A percentile compares a stretch with the other conserved stretches of the same genome.
Evolutionary conservation across 2,329 filamentous ascomycete genomes (phyloP).

Genomic region (Ophiocordyceps camponoti-rufipedis): DNA sequence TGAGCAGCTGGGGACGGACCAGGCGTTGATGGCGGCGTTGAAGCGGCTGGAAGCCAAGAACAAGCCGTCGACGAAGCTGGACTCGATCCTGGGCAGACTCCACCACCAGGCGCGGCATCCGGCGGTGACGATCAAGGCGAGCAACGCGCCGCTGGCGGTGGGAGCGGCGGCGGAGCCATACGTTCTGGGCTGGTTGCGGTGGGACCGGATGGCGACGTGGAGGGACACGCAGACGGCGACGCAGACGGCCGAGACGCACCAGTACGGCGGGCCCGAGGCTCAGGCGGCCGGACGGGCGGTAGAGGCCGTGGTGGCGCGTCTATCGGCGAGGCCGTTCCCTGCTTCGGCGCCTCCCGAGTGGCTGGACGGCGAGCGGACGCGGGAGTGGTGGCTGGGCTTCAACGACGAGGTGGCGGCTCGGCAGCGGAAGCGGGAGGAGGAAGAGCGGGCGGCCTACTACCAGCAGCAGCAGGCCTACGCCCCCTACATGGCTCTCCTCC

Average conservation of each 20-base stretch:
- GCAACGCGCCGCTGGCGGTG: constrained; percentile 12
- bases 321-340: constrained; percentile 29
- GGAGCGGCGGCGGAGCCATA: constrained; percentile 20
- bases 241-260: constrained; percentile 5
- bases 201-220: constrained; percentile 24
- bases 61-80: constrained; percentile 17
- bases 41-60: constrained; percentile 22
- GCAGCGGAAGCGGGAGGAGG: constrained; percentile 19
- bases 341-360: constrained; percentile 32
- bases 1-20: constrained; percentile 22
- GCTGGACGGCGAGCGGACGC: constrained; percentile 27
- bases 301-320: constrained; percentile 20
- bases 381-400: constrained; percentile 34
- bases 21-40: constrained; percentile 23
- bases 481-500: constrained; percentile 23
- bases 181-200: constrained; percentile 23
- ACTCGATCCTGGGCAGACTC: constrained; percentile 20
- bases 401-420: constrained; percentile 19
- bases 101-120: constrained; percentile 3
- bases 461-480: constrained; percentile 12
- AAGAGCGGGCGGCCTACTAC: constrained; percentile 6
- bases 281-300: constrained; percentile 24
- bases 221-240: constrained; percentile 19
- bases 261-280: constrained; percentile 20
- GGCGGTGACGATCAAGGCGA: neutral